A percentile compares a stretch with the other conserved stretches of the same genome.
Evolutionary conservation across 768 basidiomycete species (phyloP).

Genomic region (Trametes coccinea): DNA sequence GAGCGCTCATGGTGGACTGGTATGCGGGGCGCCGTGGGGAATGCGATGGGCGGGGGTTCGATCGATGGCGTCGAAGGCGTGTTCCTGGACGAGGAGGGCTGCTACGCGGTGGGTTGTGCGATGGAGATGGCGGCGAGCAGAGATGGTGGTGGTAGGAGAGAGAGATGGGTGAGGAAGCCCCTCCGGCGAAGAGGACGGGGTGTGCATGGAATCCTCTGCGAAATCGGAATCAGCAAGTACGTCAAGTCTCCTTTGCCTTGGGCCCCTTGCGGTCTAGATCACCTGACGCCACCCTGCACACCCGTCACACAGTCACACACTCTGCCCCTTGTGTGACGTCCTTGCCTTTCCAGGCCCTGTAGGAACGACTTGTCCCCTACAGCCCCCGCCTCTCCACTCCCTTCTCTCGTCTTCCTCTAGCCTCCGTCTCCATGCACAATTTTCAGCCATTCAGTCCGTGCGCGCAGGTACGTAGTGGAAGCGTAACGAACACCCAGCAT

Average conservation of each 20-base stretch:
- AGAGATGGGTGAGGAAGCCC: conserved; percentile 5
- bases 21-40: conserved; percentile 11
- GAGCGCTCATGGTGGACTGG: conserved; percentile 20
- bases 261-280: conserved; percentile 10
- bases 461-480: neutral
- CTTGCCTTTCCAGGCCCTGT: conserved; percentile 4
- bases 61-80: conserved; percentile 8
- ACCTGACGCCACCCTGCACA: conserved; percentile 17
- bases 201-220: conserved; percentile 15
- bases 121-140: neutral
- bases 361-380: conserved; percentile 5
- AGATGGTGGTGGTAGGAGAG: conserved; percentile 14
- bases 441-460: neutral
- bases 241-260: conserved; percentile 23
- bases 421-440: neutral
- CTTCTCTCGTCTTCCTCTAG: neutral
- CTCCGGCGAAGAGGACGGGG: conserved; percentile 2
- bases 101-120: neutral
- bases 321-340: neutral
- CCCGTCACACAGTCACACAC: conserved; percentile 12
- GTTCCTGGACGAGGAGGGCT: conserved; percentile 1
- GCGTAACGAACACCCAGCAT: neutral
- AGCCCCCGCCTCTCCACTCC: neutral
- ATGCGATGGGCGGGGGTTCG: conserved; percentile 5
- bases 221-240: conserved; percentile 14